Percentiles rank a stretch among this genome's conserved stretches.
Conservation (phyloP, 768 basidiomycete genomes). For the Tylopilus intermedius region DNA sequence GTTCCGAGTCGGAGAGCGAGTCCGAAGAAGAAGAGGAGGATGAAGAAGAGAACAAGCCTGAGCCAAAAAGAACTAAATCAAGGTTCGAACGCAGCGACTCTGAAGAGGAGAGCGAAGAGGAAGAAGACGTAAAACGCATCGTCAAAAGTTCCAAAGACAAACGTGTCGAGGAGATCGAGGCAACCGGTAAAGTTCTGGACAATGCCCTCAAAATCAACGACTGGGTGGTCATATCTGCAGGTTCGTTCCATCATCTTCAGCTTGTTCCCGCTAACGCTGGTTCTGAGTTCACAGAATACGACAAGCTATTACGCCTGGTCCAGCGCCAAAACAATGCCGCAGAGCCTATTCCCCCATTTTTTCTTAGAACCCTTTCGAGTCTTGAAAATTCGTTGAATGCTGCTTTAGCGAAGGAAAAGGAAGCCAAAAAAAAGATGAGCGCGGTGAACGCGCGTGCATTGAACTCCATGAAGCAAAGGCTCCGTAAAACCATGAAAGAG, state of each 20-base stretch:
- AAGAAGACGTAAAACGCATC: constrained; percentile 67
- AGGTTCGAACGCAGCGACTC: constrained; percentile 43
- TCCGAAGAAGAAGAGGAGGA: constrained; percentile 35
- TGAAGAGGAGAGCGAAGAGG: constrained; percentile 54
- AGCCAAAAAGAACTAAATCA: constrained; percentile 30
- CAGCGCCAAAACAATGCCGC: constrained; percentile 80
- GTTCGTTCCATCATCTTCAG: constrained; percentile 38
- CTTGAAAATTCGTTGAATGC: constrained; percentile 74
- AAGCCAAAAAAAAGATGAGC: constrained; percentile 93
- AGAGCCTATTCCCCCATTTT: constrained; percentile 85
- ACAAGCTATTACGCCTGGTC: constrained; percentile 89
- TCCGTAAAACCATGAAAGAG: constrained; percentile 88
- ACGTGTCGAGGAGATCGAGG: constrained; percentile 91
- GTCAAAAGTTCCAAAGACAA: constrained; percentile 87
- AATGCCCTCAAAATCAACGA: constrained; percentile 96
- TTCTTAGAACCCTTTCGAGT: constrained; percentile 64
- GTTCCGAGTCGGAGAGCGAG: constrained; percentile 50
- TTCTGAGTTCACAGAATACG: constrained; percentile 64
- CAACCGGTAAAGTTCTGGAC: constrained; percentile 83
- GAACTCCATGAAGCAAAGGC: constrained; percentile 96
- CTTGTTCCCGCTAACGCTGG: constrained; percentile 4
- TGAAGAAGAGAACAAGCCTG: constrained; percentile 49
- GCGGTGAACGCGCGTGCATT: constrained; percentile 89
- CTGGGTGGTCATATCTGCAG: constrained; percentile 88
- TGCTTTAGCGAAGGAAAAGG: constrained; percentile 81